phyloP scores from a whole-genome alignment of 768 basidiomycete genomes.

The Gyrodon lividus region DNA sequence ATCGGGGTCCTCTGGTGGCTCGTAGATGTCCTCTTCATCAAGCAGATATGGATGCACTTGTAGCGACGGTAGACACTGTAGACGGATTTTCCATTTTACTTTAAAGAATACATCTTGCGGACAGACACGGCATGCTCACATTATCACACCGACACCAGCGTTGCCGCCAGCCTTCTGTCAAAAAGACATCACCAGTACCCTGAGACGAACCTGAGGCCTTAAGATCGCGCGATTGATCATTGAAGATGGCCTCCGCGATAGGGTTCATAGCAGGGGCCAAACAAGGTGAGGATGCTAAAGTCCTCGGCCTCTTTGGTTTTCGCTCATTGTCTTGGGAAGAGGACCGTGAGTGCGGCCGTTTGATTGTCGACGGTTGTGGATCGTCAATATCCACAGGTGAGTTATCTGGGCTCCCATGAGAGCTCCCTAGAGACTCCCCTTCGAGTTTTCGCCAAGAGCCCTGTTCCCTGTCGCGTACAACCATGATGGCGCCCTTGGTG shows the following conservation, averaged over 20 bases:
- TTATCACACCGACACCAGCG: conserved; percentile 76
- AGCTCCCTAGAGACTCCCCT: conserved; percentile 14
- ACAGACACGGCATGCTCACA: conserved; percentile 37
- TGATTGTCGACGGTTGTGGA: conserved; percentile 25
- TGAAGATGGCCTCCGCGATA: conserved; percentile 46
- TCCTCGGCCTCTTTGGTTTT: conserved; percentile 43
- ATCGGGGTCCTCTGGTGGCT: conserved; percentile 85
- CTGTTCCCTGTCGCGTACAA: conserved; percentile 48
- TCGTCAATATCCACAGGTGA: conserved; percentile 28
- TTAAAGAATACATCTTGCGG: not conserved
- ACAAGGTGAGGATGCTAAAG: conserved; percentile 43
- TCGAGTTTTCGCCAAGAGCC: conserved; percentile 56
- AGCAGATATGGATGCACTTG: conserved; percentile 58
- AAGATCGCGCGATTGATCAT: conserved; percentile 14
- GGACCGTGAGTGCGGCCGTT: conserved; percentile 42
- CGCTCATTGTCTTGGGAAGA: conserved; percentile 30
- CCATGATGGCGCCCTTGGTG: conserved; percentile 64
- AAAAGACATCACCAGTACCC: conserved; percentile 72
- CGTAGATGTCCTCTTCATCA: conserved; percentile 80
- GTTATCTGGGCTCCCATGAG: conserved; percentile 5
- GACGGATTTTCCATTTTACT: conserved; percentile 1
- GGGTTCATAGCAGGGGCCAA: conserved; percentile 53
- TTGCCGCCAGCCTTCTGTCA: conserved; percentile 68
- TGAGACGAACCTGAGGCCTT: conserved; percentile 29
- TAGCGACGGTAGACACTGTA: conserved; percentile 60